Evolutionary conservation across 768 basidiomycete genomes (phyloP), one percentile per base, ranked within the genome.

Genomic region (Suillus americanus): DNA sequence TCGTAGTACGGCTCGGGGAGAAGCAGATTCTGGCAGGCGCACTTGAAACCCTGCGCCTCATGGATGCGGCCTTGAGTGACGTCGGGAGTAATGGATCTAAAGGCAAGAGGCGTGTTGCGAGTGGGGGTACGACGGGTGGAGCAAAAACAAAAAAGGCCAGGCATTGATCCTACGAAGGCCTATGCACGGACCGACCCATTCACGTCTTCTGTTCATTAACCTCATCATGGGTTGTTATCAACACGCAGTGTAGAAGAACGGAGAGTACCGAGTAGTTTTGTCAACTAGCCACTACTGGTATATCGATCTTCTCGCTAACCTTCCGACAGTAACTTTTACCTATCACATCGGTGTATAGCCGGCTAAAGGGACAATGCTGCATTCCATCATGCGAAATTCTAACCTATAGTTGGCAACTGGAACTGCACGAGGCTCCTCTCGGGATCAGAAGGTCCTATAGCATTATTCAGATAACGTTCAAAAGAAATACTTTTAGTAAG

Each of bases 1-100:
- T 89, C 9, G 77, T 91, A 54, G 92, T 95, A 14, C 83, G 94
- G 41, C 73, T 92, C 12, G 91, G 92, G 5, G 94, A 96, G 79
- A 94, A 94, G 77, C 77, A 83, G 28, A 87, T 95, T 14, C 70
- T 95, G 62, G 71, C 69, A 3, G 68, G 67, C 1, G 65, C 75
- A 0, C 68, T 79, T 51, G 66, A 71, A 43, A 46, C n/a, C 18
- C 35, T 74, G 8, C 33, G 28, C 38, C 35, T 10, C 25, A 55
- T 64, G 56, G 61, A 67, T 56, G 48, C 64, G 10, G 66, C 68
- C 40, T 43, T 67, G 33, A 12, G 56, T 9, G 60, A 67, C 23
- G 25, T 12, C 14, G 23, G 37, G 23, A 12, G 25, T 38, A 5
- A 12, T 41, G 25, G 18, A 59, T 59, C 38, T 30, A 59, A 40